phyloP scores from a whole-genome alignment of 345 rosid species.

The Cardamine resedifolia region DNA sequence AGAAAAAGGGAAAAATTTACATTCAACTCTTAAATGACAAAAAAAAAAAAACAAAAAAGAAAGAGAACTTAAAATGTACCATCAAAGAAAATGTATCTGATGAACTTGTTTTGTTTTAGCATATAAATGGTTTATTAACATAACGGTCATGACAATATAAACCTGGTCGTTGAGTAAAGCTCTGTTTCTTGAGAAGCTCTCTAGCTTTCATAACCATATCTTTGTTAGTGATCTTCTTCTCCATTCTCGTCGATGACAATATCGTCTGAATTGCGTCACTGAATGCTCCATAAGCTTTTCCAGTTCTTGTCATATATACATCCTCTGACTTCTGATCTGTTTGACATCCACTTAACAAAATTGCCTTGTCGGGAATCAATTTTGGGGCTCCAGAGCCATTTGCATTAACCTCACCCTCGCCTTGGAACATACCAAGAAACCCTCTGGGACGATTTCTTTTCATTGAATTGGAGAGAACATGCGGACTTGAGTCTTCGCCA shows the following conservation, averaged over 20 bases:
- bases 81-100: not conserved
- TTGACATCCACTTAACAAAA: slow-evolving; percentile 38
- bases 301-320: slow-evolving; percentile 24
- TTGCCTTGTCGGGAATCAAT: slow-evolving; percentile 30
- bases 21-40: not conserved
- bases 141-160: slow-evolving; percentile 50
- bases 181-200: slow-evolving; percentile 43
- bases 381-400: not conserved
- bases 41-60: not conserved
- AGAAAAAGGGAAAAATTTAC: not conserved
- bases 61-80: not conserved
- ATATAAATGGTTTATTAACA: slow-evolving; percentile 43
- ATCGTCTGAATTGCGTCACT: slow-evolving; percentile 41
- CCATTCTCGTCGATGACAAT: slow-evolving; percentile 5
- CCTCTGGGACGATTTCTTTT: slow-evolving; percentile 17
- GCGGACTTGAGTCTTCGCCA: slow-evolving; percentile 25
- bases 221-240: slow-evolving; percentile 18
- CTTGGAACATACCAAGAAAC: not conserved
- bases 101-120: slow-evolving; percentile 20
- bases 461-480: not conserved
- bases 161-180: slow-evolving; percentile 54
- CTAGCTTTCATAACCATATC: slow-evolving; percentile 44
- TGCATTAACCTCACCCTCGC: not conserved
- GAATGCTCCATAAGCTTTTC: slow-evolving; percentile 37
- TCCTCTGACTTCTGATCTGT: slow-evolving; percentile 33